These are phyloP conservation scores for Pseudotulostoma volvatum DNA, from an alignment of 495 filamentous ascomycete species.

Conservation along the genomic window DNA sequence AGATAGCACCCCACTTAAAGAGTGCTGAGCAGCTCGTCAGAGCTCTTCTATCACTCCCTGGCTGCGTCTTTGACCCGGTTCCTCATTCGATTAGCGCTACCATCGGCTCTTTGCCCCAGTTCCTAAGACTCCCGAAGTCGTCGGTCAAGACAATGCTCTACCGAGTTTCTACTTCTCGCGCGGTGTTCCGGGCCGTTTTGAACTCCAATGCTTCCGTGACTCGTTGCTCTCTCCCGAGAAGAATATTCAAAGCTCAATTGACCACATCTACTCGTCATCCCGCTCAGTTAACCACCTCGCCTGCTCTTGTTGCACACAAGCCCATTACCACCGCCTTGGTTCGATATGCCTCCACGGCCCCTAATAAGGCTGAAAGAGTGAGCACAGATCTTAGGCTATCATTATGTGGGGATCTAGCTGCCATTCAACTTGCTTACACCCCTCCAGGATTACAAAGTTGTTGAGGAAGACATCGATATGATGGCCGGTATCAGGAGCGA, in stretches of 20 bases:
- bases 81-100: constrained; percentile 23
- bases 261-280: constrained; percentile 25
- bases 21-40: no score
- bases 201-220: constrained; percentile 34
- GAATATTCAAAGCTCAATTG: constrained; percentile 31
- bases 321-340: constrained; percentile 37
- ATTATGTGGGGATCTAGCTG: background rate
- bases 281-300: constrained; percentile 18
- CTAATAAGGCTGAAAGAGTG: constrained; percentile 2
- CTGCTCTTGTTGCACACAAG: constrained; percentile 31
- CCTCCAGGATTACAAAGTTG: constrained; percentile 12
- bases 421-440: background rate
- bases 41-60: constrained; percentile 21
- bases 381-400: background rate
- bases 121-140: constrained; percentile 2
- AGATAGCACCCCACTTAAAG: no score
- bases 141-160: constrained; percentile 27
- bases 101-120: constrained; percentile 1
- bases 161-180: constrained; percentile 31
- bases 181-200: constrained; percentile 28
- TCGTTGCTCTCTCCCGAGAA: constrained; percentile 23
- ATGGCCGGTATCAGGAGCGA: constrained; percentile 53
- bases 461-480: constrained; percentile 41
- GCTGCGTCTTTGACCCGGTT: constrained; percentile 9
- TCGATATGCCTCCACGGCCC: constrained; percentile 24